Percentiles rank a stretch among this genome's conserved stretches.
Conservation (phyloP, 1,284 basidiomycete species). For the Peniophora sp. region DNA sequence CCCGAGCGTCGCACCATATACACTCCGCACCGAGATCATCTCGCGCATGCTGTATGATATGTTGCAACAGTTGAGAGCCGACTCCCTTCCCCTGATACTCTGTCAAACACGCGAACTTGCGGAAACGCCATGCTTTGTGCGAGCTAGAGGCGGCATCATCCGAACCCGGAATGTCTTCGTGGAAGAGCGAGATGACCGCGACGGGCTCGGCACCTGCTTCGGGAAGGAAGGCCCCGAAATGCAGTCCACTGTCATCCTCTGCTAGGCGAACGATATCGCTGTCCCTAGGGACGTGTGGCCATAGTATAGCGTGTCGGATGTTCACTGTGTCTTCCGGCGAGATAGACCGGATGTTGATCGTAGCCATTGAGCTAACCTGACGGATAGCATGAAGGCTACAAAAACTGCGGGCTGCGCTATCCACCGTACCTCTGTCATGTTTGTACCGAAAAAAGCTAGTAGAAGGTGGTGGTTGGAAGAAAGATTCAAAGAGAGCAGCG, state of each 20-base stretch:
- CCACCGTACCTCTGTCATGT: too few species aligned
- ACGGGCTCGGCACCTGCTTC: conserved; percentile 22
- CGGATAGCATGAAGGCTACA: conserved; percentile 4
- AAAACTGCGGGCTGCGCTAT: background rate
- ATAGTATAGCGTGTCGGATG: conserved; percentile 50
- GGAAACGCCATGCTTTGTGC: conserved; percentile 33
- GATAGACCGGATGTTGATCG: conserved; percentile 20
- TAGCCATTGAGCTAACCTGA: too few species aligned
- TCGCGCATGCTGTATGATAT: conserved; percentile 30
- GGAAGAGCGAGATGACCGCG: conserved; percentile 50
- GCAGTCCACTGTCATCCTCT: conserved; percentile 40
- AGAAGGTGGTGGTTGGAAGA: too few species aligned
- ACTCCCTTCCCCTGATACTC: conserved; percentile 41
- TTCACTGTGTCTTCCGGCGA: conserved; percentile 33
- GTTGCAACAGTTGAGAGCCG: conserved; percentile 37
- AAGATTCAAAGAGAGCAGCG: too few species aligned
- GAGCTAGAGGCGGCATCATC: background rate
- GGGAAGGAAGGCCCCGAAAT: conserved; percentile 45
- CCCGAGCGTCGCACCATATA: conserved; percentile 53
- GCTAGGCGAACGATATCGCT: conserved; percentile 41
- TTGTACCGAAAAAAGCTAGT: too few species aligned
- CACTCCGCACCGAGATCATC: conserved; percentile 27
- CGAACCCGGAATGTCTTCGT: conserved; percentile 28
- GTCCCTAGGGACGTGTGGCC: conserved; percentile 41
- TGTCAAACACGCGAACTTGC: conserved; percentile 52